phyloP scores from a whole-genome alignment of 192 early-diverging fungal genomes.

The Pilobolus umbonatus region DNA sequence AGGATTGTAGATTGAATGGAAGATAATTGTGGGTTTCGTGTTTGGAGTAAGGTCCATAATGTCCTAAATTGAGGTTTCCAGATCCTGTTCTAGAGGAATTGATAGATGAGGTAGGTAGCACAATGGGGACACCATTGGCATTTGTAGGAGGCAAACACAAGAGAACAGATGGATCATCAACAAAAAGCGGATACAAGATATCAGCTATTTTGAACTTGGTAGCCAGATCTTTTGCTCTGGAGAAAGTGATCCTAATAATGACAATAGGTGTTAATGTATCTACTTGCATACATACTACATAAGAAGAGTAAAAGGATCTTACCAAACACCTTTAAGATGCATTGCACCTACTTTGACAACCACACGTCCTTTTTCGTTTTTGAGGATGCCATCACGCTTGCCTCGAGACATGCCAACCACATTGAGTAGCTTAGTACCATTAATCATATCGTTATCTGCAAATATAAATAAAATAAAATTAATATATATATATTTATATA shows the following conservation, averaged over 20 bases:
- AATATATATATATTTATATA: background rate
- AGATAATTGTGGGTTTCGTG: too few species aligned
- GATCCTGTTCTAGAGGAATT: background rate
- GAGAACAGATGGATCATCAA: conserved; percentile 65
- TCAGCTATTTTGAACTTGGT: conserved; percentile 68
- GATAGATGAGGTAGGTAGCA: background rate
- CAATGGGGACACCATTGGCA: background rate
- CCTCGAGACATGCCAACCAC: conserved; percentile 83
- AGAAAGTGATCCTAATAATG: conserved; percentile 51
- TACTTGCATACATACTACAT: background rate
- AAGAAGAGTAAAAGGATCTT: conserved; percentile 14
- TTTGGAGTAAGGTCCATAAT: background rate
- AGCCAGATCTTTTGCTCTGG: conserved; percentile 57
- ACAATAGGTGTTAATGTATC: background rate
- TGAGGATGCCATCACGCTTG: conserved; percentile 77
- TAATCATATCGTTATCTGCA: conserved; percentile 75
- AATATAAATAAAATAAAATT: conserved; percentile 26
- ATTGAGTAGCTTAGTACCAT: conserved; percentile 81
- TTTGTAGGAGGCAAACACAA: conserved; percentile 36
- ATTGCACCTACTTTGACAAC: conserved; percentile 83
- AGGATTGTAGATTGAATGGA: conserved; percentile 16
- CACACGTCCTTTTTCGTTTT: conserved; percentile 77
- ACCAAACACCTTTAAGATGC: conserved; percentile 85
- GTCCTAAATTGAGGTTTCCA: background rate
- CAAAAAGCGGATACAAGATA: conserved; percentile 67